Conservation (phyloP, 2,329 filamentous ascomycete genomes). For the Lizonia empirigonia region DNA sequence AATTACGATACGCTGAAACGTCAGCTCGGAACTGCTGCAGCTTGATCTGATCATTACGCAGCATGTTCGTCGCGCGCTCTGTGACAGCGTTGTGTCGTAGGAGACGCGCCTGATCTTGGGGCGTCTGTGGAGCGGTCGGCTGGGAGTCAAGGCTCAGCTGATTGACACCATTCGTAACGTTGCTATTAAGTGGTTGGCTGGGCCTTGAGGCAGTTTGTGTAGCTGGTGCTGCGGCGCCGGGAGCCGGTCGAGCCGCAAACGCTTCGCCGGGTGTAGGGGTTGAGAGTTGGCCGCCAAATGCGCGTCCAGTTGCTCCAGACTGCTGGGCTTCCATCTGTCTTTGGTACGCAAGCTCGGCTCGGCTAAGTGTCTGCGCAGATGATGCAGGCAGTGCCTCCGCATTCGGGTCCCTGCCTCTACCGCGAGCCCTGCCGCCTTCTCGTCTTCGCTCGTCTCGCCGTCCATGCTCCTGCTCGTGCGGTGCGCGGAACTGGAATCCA, state of each 20-base stretch:
- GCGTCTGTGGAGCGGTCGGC: conserved; percentile 52
- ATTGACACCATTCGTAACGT: conserved; percentile 26
- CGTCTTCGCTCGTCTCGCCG: conserved; percentile 49
- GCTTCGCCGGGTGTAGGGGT: conserved; percentile 51
- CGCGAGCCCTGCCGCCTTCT: conserved; percentile 56
- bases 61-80: conserved; percentile 79
- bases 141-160: conserved; percentile 43
- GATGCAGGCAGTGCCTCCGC: conserved; percentile 76
- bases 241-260: conserved; percentile 55
- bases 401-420: conserved; percentile 84
- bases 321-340: conserved; percentile 90
- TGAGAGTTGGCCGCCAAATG: conserved; percentile 86
- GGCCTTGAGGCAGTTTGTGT: conserved; percentile 50
- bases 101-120: conserved; percentile 80
- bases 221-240: conserved; percentile 43
- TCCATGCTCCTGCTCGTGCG: conserved; percentile 69
- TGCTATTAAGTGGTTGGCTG: conserved; percentile 19
- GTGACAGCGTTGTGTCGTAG: conserved; percentile 83
- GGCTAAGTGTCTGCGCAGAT: conserved; percentile 77
- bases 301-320: conserved; percentile 77
- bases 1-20: conserved; percentile 78
- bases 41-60: conserved; percentile 77
- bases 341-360: conserved; percentile 91
- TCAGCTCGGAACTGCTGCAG: conserved; percentile 76
- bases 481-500: conserved; percentile 76